A percentile compares a stretch with the other conserved stretches of the same genome.
phyloP scores from a whole-genome alignment of 371 early-diverging fungal species.

The Apophysomyces trapeziformis region DNA sequence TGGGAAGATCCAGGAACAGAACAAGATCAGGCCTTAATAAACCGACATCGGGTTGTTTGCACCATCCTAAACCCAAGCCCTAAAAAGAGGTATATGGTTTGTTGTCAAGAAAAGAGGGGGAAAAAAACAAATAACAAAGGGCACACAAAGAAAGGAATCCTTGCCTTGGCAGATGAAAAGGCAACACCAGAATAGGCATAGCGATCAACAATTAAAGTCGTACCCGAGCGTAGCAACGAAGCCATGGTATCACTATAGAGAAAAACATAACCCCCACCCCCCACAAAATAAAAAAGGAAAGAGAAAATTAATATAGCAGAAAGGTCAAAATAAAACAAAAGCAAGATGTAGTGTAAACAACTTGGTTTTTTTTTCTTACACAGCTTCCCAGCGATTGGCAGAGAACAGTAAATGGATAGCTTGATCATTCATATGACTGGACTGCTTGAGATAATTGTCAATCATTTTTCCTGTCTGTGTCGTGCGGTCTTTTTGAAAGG shows the following conservation, averaged over 20 bases:
- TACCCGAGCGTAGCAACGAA: conserved; percentile 64
- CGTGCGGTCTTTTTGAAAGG: conserved; percentile 74
- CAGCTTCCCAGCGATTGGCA: conserved; percentile 84
- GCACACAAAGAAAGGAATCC: neutral
- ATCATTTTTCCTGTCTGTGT: conserved; percentile 93
- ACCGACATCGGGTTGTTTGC: conserved; percentile 87
- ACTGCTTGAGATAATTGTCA: conserved; percentile 80
- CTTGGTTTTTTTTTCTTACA: conserved; percentile 37
- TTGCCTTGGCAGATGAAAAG: conserved; percentile 89
- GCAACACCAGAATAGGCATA: conserved; percentile 98
- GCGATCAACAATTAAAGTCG: conserved; percentile 91
- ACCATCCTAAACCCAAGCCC: conserved; percentile 90
- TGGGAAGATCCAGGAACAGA: conserved; percentile 89
- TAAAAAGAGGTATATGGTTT: conserved; percentile 19
- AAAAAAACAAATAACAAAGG: neutral
- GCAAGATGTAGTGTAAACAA: neutral
- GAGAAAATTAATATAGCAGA: neutral
- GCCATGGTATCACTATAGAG: conserved; percentile 59
- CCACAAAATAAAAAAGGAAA: neutral
- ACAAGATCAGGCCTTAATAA: conserved; percentile 88
- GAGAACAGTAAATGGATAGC: conserved; percentile 96
- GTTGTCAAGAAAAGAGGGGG: neutral
- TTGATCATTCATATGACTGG: conserved; percentile 76
- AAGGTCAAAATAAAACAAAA: too few species aligned
- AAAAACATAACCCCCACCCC: neutral